Evolutionary conservation across 23 red algal genomes (phyloP), one percentile per base, ranked within the genome.

Genomic region (Gracilaria domingensis): DNA sequence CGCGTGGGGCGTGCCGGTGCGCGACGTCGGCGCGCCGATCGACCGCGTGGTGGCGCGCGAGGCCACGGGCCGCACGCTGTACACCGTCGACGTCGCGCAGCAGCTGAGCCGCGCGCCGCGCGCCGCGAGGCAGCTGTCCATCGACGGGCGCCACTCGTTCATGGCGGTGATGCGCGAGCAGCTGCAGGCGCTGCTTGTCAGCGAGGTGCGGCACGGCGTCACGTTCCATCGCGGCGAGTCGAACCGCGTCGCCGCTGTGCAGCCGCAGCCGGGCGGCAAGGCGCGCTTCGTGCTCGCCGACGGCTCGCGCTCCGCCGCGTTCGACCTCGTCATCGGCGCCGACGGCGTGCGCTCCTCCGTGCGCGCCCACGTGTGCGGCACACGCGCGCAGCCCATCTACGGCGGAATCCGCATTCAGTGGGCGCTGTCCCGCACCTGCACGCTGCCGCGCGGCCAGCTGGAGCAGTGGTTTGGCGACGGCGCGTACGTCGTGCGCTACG

Each of bases 401-500:
- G 80, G 57, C 45, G 92, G 92, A 9, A 80, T 94, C 39, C 92
- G 82, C 25, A 50, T 87, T 51, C 81, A 73, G 24, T 94, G 83
- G 76, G 92, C 75, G 24, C 53, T 94, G 12, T 44, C 71, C 9
- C 13, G 13, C 26, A 61, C 26, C 40, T 48, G 50, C 17, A 38
- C 12, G 13, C 55, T 88, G 2, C 64, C 44, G 1, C 32, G 1
- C 12, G 28, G 53, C 20, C 9, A 38, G 1, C 14, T 94, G 4
- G 58, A 87, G 73, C 92, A 94, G 57, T 94, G 74, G 66, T 94
- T 94, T 88, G 92, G 92, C 35, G 77, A 94, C 83, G 92, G 92
- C 42, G 92, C 62, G 6, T 94, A 94, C 83, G 92, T 83, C 7
- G 44, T 94, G 56, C 82, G 79, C 35, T 94, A 83, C 25, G 56